A percentile compares a stretch with the other conserved stretches of the same genome.
Evolutionary conservation across 1,284 basidiomycete species (phyloP).

Genomic region (Ganoderma multipileum): DNA sequence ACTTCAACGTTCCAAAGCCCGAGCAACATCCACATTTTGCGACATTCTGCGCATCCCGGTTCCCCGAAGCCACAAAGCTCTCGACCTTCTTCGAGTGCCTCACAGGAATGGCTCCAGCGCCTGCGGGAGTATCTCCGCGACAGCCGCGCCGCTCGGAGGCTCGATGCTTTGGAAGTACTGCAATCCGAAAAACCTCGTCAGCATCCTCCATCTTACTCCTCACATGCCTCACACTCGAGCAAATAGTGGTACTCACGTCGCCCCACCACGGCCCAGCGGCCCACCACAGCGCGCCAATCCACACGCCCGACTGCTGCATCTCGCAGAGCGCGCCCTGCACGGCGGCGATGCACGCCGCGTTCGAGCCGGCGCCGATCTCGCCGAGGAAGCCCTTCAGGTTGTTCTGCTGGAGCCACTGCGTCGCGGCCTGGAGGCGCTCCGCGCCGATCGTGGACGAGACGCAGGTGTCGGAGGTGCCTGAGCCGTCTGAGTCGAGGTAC

Average conservation of each 20-base stretch:
- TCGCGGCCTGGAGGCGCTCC: conserved; percentile 61
- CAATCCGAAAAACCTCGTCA: conserved; percentile 9
- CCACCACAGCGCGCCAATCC: conserved; percentile 66
- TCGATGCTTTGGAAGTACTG: conserved; percentile 71
- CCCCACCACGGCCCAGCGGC: conserved; percentile 71
- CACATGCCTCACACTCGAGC: neutral
- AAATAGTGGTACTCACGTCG: conserved; percentile 46
- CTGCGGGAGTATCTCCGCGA: conserved; percentile 60
- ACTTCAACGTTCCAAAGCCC: neutral
- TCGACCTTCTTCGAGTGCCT: conserved; percentile 18
- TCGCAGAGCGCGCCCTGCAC: conserved; percentile 62
- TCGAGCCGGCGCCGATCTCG: conserved; percentile 67
- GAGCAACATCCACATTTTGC: neutral
- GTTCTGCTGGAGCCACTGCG: conserved; percentile 63
- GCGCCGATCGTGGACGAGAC: conserved; percentile 66
- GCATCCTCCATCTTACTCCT: conserved; percentile 7
- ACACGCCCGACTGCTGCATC: conserved; percentile 61
- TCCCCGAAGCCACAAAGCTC: neutral
- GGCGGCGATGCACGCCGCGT: conserved; percentile 57
- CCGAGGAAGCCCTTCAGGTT: conserved; percentile 70
- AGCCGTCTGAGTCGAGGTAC: conserved; percentile 72
- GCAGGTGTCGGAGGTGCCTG: conserved; percentile 60
- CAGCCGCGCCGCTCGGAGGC: conserved; percentile 61
- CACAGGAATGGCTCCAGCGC: conserved; percentile 64
- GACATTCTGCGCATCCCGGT: neutral